phyloP scores from a whole-genome alignment of 2,329 filamentous ascomycete genomes.

The Fusarium phyllophilum region DNA sequence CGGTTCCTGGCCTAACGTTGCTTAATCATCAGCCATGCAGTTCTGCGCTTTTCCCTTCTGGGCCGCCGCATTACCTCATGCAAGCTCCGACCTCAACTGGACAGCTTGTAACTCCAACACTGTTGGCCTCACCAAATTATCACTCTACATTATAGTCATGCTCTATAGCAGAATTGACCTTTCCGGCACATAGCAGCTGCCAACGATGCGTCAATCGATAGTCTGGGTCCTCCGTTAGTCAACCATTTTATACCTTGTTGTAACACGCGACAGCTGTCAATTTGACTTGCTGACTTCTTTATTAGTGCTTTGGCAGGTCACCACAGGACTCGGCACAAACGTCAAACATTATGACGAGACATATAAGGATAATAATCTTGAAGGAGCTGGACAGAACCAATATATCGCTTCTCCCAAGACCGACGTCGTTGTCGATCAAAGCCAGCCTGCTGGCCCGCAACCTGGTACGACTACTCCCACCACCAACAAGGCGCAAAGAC shows the following conservation, averaged over 20 bases:
- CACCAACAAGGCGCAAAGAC: conserved; percentile 3
- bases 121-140: conserved; percentile 18
- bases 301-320: conserved; percentile 60
- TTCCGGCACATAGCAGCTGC: conserved; percentile 49
- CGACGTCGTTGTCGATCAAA: conserved; percentile 45
- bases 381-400: conserved; percentile 43
- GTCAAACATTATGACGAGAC: conserved; percentile 52
- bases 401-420: conserved; percentile 47
- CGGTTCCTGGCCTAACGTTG: conserved; percentile 4
- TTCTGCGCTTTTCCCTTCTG: conserved; percentile 15
- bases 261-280: conserved; percentile 38
- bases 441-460: conserved; percentile 45
- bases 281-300: conserved; percentile 39
- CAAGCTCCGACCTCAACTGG: conserved; percentile 42
- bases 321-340: conserved; percentile 51
- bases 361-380: conserved; percentile 45
- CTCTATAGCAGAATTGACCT: conserved; percentile 34
- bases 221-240: conserved; percentile 55
- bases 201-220: conserved; percentile 54
- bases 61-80: conserved; percentile 43
- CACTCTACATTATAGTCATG: conserved; percentile 44
- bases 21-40: conserved; percentile 10
- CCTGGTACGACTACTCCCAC: conserved; percentile 49
- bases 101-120: conserved; percentile 45
- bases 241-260: not conserved